Percentiles rank a stretch among this genome's conserved stretches.
These are phyloP conservation scores for Starmerella floris DNA, from an alignment of 805 yeast genomes.

Conservation along the genomic window DNA sequence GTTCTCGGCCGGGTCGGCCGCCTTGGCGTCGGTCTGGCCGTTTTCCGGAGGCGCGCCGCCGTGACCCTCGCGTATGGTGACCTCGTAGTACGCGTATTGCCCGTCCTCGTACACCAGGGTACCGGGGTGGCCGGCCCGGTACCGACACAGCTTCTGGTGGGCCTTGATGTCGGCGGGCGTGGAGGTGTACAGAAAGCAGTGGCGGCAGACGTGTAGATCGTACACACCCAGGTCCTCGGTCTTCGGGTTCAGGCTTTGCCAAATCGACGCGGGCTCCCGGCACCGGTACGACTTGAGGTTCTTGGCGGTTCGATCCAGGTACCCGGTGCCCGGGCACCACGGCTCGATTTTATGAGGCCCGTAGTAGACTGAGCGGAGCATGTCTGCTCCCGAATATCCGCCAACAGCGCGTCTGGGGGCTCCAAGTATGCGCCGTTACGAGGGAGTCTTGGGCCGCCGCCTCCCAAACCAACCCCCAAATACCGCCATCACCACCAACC, in stretches of 20 bases:
- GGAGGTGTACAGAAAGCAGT: conserved; percentile 71
- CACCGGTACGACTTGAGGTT: conserved; percentile 20
- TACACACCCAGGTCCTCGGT: conserved; percentile 30
- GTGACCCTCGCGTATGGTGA: conserved; percentile 42
- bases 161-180: conserved; percentile 31
- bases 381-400: too few species aligned
- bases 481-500: neutral
- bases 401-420: neutral
- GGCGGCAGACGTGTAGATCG: conserved; percentile 54
- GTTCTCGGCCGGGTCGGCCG: conserved; percentile 19
- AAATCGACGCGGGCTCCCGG: conserved; percentile 18
- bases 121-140: conserved; percentile 40
- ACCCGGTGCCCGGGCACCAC: conserved; percentile 81
- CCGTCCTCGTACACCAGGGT: conserved; percentile 52
- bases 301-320: conserved; percentile 36
- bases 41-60: neutral
- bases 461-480: neutral
- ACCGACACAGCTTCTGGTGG: conserved; percentile 33
- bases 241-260: conserved; percentile 27
- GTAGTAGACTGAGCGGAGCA: conserved; percentile 50
- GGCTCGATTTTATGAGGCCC: conserved; percentile 61
- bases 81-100: conserved; percentile 43
- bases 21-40: neutral
- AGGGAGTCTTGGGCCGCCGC: neutral
- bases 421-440: neutral